phyloP scores from a whole-genome alignment of 768 basidiomycete genomes.

The Tubosaeta brunneosetosa region DNA sequence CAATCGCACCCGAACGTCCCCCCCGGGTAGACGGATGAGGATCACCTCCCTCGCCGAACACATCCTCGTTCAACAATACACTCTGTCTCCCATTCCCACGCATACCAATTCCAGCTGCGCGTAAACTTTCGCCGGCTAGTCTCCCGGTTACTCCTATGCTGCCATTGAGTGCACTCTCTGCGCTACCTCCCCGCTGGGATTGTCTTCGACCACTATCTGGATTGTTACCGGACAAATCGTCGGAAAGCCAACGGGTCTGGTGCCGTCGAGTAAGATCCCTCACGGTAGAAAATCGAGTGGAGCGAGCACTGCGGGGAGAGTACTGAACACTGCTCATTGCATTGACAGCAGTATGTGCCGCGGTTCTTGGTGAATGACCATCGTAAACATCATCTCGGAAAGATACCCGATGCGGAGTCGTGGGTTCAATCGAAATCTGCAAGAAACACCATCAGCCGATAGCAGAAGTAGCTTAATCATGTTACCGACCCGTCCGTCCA shows the following conservation, averaged over 20 bases:
- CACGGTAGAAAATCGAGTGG: constrained; percentile 41
- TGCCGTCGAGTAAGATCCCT: constrained; percentile 46
- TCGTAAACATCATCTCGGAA: constrained; percentile 22
- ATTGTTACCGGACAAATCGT: constrained; percentile 35
- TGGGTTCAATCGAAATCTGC: constrained; percentile 35
- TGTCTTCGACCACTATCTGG: constrained; percentile 46
- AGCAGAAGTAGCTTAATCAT: background rate
- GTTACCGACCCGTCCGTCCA: constrained; percentile 40
- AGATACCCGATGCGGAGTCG: constrained; percentile 34
- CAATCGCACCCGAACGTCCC: constrained; percentile 10
- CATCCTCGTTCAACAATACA: constrained; percentile 31
- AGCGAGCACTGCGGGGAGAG: constrained; percentile 29
- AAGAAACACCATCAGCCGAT: constrained; percentile 2
- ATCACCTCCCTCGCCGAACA: constrained; percentile 30
- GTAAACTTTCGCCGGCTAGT: constrained; percentile 61
- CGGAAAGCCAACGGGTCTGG: constrained; percentile 52
- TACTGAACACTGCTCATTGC: constrained; percentile 20
- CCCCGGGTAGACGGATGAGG: constrained; percentile 13
- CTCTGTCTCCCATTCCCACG: constrained; percentile 27
- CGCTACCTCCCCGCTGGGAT: constrained; percentile 59
- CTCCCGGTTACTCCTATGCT: constrained; percentile 42
- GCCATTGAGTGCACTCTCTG: constrained; percentile 56
- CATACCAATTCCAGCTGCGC: constrained; percentile 63
- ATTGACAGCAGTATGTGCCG: constrained; percentile 19
- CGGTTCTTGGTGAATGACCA: constrained; percentile 22